These are phyloP conservation scores for Fusarium oxysporum DNA, from an alignment of 2,329 filamentous ascomycete genomes.

Conservation along the genomic window DNA sequence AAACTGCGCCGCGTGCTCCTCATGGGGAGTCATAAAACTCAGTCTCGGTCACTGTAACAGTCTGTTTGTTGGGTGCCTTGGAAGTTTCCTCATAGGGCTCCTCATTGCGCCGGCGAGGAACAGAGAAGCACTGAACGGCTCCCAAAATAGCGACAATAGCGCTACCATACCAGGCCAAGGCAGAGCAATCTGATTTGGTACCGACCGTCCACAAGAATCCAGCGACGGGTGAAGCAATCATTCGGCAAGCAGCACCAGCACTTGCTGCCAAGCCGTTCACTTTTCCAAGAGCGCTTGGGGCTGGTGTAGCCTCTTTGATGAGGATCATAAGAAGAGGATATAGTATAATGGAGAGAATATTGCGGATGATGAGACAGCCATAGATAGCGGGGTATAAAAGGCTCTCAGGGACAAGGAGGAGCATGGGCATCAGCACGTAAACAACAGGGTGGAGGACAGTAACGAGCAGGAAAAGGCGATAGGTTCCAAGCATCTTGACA, in stretches of 20 bases:
- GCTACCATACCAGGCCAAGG: constrained; percentile 73
- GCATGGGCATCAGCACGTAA: constrained; percentile 69
- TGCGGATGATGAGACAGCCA: constrained; percentile 66
- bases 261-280: constrained; percentile 76
- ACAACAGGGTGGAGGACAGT: constrained; percentile 71
- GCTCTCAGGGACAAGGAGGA: constrained; percentile 66
- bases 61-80: constrained; percentile 30
- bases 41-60: constrained; percentile 47
- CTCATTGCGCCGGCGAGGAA: constrained; percentile 52
- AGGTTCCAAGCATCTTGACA: constrained; percentile 69
- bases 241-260: constrained; percentile 74
- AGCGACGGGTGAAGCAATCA: constrained; percentile 73
- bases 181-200: constrained; percentile 68
- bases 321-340: constrained; percentile 75
- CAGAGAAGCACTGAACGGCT: constrained; percentile 69
- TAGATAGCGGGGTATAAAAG: constrained; percentile 70
- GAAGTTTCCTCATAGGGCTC: constrained; percentile 48
- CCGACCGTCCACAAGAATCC: constrained; percentile 73
- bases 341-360: constrained; percentile 71
- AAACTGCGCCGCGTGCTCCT: background rate
- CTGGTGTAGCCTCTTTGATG: constrained; percentile 74
- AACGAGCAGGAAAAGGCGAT: constrained; percentile 68
- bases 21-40: constrained; percentile 45
- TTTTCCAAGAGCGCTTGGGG: constrained; percentile 66
- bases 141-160: constrained; percentile 67